Conservation (phyloP, 2,329 filamentous ascomycete species). For the Neonectria faginata region DNA sequence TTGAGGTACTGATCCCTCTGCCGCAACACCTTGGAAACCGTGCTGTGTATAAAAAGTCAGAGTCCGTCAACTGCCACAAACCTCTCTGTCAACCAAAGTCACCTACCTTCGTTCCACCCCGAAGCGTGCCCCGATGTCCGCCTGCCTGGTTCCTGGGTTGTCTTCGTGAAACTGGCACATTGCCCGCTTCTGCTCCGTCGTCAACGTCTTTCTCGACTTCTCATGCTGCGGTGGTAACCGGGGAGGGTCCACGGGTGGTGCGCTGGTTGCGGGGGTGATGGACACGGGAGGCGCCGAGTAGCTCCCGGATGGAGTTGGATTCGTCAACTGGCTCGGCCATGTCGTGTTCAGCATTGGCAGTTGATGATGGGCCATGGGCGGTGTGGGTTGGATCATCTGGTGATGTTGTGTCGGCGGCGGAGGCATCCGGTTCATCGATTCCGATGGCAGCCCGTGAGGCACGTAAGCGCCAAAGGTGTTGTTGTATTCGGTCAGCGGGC, state of each 20-base stretch:
- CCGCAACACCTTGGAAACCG: conserved; percentile 96
- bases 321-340: conserved; percentile 87
- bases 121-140: conserved; percentile 94
- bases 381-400: conserved; percentile 49
- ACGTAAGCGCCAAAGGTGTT: conserved; percentile 66
- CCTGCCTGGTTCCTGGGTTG: conserved; percentile 91
- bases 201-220: conserved; percentile 87
- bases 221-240: conserved; percentile 55
- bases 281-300: conserved; percentile 71
- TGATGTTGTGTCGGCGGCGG: conserved; percentile 62
- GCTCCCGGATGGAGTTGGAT: conserved; percentile 64
- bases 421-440: conserved; percentile 64
- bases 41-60: conserved; percentile 67
- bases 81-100: conserved; percentile 19
- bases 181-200: conserved; percentile 86
- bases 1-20: conserved; percentile 95
- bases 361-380: conserved; percentile 66
- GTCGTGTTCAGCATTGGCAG: conserved; percentile 77
- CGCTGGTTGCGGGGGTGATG: conserved; percentile 68
- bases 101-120: conserved; percentile 95
- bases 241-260: conserved; percentile 54
- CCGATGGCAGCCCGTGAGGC: conserved; percentile 63
- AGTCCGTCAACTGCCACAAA: conserved; percentile 34
- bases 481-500: conserved; percentile 74
- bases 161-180: conserved; percentile 97